Conservation (phyloP, 345 rosid genomes). For the Citropsis articulata region DNA sequence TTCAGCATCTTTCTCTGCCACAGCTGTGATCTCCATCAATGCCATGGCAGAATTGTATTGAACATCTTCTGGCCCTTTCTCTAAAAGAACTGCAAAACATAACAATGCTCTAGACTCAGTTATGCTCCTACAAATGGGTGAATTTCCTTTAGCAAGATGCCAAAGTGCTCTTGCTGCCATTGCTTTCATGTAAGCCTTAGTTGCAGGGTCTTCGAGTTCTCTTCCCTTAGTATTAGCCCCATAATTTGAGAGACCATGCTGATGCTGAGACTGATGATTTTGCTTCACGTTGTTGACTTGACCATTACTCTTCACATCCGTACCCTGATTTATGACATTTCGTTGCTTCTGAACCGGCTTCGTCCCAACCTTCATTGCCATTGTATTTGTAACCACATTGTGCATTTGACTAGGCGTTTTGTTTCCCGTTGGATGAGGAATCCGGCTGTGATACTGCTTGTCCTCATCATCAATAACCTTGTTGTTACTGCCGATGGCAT, state of each 20-base stretch:
- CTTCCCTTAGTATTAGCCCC: conserved; percentile 62
- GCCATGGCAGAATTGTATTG: conserved; percentile 86
- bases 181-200: conserved; percentile 74
- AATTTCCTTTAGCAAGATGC: conserved; percentile 74
- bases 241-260: conserved; percentile 42
- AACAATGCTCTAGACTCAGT: conserved; percentile 91
- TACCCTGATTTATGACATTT: conserved; percentile 20
- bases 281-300: conserved; percentile 33
- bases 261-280: conserved; percentile 36
- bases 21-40: conserved; percentile 84
- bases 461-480: conserved; percentile 37
- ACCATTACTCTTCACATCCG: conserved; percentile 23
- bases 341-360: conserved; percentile 29
- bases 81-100: conserved; percentile 83
- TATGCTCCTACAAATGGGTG: conserved; percentile 73
- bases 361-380: conserved; percentile 53
- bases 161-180: conserved; percentile 94
- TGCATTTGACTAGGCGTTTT: conserved; percentile 53
- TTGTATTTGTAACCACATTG: conserved; percentile 55
- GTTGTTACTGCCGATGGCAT: conserved; percentile 9
- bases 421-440: conserved; percentile 49
- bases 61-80: conserved; percentile 70
- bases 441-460: conserved; percentile 4
- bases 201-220: conserved; percentile 71
- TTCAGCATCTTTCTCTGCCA: conserved; percentile 76